phyloP scores from a whole-genome alignment of 768 basidiomycete genomes.

The Mrakia frigida region DNA sequence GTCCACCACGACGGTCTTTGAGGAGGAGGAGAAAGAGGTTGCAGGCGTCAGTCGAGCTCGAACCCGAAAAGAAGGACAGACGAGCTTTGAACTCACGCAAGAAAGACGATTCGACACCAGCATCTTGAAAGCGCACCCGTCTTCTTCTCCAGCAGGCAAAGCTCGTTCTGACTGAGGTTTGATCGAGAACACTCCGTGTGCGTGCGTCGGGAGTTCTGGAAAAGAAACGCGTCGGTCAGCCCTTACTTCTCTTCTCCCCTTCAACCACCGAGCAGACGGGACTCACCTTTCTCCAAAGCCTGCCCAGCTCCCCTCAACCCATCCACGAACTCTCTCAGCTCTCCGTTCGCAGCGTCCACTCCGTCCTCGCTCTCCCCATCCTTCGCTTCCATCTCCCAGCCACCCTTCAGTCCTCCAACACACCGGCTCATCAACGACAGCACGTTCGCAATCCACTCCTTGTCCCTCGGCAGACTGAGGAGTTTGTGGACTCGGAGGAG shows the following conservation, averaged over 20 bases:
- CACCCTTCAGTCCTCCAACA: slow-evolving; percentile 47
- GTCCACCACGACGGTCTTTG: slow-evolving; percentile 59
- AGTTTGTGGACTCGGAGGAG: slow-evolving; percentile 63
- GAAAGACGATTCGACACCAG: slow-evolving; percentile 63
- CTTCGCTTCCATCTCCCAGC: not conserved
- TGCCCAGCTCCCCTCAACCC: slow-evolving; percentile 35
- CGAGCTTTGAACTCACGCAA: slow-evolving; percentile 55
- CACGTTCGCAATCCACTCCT: slow-evolving; percentile 74
- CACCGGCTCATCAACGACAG: slow-evolving; percentile 70
- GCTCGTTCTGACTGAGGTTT: slow-evolving; percentile 50
- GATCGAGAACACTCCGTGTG: slow-evolving; percentile 65
- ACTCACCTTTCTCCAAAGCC: slow-evolving; percentile 39
- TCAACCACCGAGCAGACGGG: no score
- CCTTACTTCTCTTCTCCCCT: no score
- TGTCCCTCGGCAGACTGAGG: slow-evolving; percentile 57
- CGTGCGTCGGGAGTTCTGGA: slow-evolving; percentile 62
- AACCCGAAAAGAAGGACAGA: slow-evolving; percentile 22
- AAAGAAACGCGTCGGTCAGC: not conserved
- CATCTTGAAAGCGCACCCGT: slow-evolving; percentile 61
- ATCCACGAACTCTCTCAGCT: slow-evolving; percentile 36
- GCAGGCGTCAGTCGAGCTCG: not conserved
- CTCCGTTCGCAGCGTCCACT: slow-evolving; percentile 17
- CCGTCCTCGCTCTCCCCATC: slow-evolving; percentile 30
- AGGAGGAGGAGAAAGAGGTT: not conserved
- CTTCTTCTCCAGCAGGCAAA: slow-evolving; percentile 52